phyloP scores from a whole-genome alignment of 441 rosid species.

The Populus hybrid region DNA sequence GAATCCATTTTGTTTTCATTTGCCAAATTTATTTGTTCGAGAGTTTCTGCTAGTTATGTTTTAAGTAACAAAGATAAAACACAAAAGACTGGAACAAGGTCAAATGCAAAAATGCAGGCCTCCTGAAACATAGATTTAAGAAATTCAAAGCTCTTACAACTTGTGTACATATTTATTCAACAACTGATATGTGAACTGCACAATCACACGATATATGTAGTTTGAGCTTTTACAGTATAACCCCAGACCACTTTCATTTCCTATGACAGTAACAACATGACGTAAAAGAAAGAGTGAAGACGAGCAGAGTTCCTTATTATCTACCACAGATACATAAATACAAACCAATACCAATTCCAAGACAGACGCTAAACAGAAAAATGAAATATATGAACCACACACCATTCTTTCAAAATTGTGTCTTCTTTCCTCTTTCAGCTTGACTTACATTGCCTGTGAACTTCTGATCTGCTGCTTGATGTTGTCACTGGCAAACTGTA shows the following conservation, averaged over 20 bases:
- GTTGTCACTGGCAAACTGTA: conserved; percentile 56
- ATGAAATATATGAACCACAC: conserved; percentile 47
- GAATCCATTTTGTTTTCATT: background rate
- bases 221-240: conserved; percentile 51
- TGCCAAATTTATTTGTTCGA: background rate
- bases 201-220: conserved; percentile 26
- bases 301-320: conserved; percentile 41
- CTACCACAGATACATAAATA: conserved; percentile 48
- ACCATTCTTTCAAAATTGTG: conserved; percentile 54
- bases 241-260: conserved; percentile 32
- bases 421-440: conserved; percentile 23
- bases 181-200: conserved; percentile 36
- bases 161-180: conserved; percentile 27
- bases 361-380: conserved; percentile 34
- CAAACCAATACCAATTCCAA: conserved; percentile 52
- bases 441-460: conserved; percentile 62
- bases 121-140: background rate
- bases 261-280: conserved; percentile 35
- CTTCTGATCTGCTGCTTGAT: conserved; percentile 72
- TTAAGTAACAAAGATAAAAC: background rate
- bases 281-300: conserved; percentile 24
- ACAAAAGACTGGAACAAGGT: background rate
- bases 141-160: conserved; percentile 10
- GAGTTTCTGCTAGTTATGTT: background rate
- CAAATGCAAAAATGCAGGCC: background rate